phyloP scores from a whole-genome alignment of 257 asterid genomes.

The Nicotiana paniculata region DNA sequence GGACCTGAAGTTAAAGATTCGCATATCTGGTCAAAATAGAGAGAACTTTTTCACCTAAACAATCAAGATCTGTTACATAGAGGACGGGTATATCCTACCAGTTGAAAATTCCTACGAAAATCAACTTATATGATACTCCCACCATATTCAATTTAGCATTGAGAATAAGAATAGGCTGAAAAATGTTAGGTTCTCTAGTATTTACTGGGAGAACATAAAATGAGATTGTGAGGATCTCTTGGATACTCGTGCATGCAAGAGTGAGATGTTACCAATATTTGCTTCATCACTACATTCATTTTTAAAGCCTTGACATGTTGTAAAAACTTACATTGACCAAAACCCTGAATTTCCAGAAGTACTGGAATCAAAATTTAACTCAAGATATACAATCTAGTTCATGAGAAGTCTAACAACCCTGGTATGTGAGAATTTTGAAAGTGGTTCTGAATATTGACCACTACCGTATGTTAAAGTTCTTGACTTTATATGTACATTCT shows the following conservation, averaged over 20 bases:
- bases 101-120: background rate
- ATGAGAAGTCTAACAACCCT: background rate
- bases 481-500: background rate
- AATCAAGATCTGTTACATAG: background rate
- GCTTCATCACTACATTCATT: background rate
- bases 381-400: background rate
- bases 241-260: background rate
- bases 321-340: too few species aligned
- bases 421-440: background rate
- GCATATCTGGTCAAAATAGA: slow-evolving; percentile 49
- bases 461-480: background rate
- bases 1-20: slow-evolving; percentile 91
- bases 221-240: background rate
- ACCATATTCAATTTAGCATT: background rate
- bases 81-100: background rate
- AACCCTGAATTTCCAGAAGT: background rate
- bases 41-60: slow-evolving; percentile 9
- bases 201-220: background rate
- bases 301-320: background rate
- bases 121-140: background rate
- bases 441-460: background rate
- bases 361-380: background rate
- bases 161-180: background rate
- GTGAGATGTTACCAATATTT: background rate
- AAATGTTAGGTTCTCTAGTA: background rate